Percentiles rank a stretch among this genome's conserved stretches.
Conservation (phyloP, 1,284 basidiomycete species). For the Coriolopsis trogii region DNA sequence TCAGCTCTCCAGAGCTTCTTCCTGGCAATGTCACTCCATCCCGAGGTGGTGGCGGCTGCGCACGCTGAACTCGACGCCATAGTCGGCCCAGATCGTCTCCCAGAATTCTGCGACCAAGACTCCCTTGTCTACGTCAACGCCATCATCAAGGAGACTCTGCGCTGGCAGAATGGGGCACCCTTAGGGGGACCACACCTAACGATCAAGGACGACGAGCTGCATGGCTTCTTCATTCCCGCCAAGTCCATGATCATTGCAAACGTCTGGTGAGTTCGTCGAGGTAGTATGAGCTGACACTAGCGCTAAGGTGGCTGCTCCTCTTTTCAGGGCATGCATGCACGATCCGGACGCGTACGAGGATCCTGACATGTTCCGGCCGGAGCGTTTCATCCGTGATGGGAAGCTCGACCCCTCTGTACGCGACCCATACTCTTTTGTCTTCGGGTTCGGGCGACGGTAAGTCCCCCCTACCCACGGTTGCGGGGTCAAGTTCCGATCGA, state of each 20-base stretch:
- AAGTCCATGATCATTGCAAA: constrained; percentile 25
- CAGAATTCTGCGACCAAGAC: constrained; percentile 18
- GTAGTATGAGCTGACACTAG: neutral
- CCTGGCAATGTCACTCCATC: constrained; percentile 38
- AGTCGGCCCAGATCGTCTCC: constrained; percentile 26
- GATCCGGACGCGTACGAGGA: constrained; percentile 24
- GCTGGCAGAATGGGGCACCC: constrained; percentile 24
- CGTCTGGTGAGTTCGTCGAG: constrained; percentile 14
- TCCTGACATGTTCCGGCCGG: constrained; percentile 37
- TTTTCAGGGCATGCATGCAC: constrained; percentile 23
- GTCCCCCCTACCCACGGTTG: neutral
- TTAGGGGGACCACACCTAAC: constrained; percentile 8
- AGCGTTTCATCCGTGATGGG: constrained; percentile 38
- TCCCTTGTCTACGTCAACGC: constrained; percentile 26
- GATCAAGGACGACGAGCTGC: constrained; percentile 15
- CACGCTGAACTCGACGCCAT: constrained; percentile 35
- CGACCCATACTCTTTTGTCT: constrained; percentile 31
- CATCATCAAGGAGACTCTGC: constrained; percentile 24
- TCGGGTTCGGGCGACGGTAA: constrained; percentile 39
- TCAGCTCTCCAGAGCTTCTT: constrained; percentile 33
- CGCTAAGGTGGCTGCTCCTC: neutral
- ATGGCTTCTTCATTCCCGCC: constrained; percentile 28
- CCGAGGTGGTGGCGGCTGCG: constrained; percentile 33
- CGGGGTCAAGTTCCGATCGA: neutral
- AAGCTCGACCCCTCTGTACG: constrained; percentile 30